These are phyloP conservation scores for Stentor coeruleus DNA, from an alignment of 73 alveolate genomes.

Conservation along the genomic window DNA sequence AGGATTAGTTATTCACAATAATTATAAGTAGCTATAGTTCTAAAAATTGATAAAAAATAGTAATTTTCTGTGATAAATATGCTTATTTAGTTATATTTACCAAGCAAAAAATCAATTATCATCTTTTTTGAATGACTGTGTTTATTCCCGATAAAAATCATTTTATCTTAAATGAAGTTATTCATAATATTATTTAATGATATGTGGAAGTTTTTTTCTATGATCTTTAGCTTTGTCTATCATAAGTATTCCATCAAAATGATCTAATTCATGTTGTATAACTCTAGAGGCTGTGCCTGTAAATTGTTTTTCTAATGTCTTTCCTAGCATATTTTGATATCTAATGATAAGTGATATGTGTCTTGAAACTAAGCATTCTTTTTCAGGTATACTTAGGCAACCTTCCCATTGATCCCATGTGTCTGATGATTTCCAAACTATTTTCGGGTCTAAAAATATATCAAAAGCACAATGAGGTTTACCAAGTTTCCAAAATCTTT, in stretches of 20 bases:
- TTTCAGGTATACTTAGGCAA: conserved; percentile 32
- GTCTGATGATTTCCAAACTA: conserved; percentile 23
- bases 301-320: neutral
- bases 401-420: conserved; percentile 1
- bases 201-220: neutral
- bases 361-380: conserved; percentile 25
- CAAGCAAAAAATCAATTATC: too few relatives aligned
- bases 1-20: too few relatives aligned
- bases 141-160: too few relatives aligned
- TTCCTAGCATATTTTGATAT: conserved; percentile 4
- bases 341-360: neutral
- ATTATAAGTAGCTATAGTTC: too few relatives aligned
- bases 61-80: too few relatives aligned
- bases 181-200: too few relatives aligned
- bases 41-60: too few relatives aligned
- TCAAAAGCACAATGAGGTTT: conserved; percentile 18
- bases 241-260: conserved; percentile 23
- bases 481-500: neutral
- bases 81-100: too few relatives aligned
- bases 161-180: too few relatives aligned
- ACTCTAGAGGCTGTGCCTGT: neutral
- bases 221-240: conserved; percentile 6
- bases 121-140: too few relatives aligned
- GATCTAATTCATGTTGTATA: conserved; percentile 40
- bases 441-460: conserved; percentile 34